A percentile compares a stretch with the other conserved stretches of the same genome.
Evolutionary conservation across 2,329 filamentous ascomycete genomes (phyloP).

Genomic region (Aspergillus bombycis): DNA sequence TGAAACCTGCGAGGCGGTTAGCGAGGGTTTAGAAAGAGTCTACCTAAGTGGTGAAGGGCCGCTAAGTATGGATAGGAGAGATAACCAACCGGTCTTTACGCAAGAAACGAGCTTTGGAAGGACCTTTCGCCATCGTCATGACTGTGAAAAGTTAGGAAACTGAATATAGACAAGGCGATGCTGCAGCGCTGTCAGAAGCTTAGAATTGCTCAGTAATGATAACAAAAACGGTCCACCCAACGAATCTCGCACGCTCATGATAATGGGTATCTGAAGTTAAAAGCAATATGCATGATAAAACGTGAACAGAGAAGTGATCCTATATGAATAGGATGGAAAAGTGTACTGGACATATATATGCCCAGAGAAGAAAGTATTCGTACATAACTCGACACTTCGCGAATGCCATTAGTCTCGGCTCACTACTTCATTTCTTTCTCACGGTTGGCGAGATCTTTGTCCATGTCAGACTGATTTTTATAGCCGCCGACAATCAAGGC

Average conservation of each 20-base stretch:
- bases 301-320: conserved; percentile 1
- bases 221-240: conserved; percentile 1
- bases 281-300: conserved; percentile 13
- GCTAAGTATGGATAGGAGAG: not conserved
- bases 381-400: not conserved
- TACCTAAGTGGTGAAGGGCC: not conserved
- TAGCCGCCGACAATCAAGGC: conserved; percentile 37
- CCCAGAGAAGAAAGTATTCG: not conserved
- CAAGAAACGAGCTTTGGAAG: not conserved
- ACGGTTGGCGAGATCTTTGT: conserved; percentile 30
- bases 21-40: not conserved
- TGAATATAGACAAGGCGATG: not conserved
- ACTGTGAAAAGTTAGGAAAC: not conserved
- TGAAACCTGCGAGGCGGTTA: not conserved
- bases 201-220: not conserved
- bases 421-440: conserved; percentile 24
- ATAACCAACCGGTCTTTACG: not conserved
- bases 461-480: conserved; percentile 35
- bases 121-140: not conserved
- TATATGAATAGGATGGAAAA: not conserved
- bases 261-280: conserved; percentile 27
- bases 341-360: not conserved
- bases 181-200: not conserved
- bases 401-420: conserved; percentile 7
- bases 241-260: conserved; percentile 11